phyloP scores from a whole-genome alignment of 768 basidiomycete species.

The Leccinum olivaceopallidum region DNA sequence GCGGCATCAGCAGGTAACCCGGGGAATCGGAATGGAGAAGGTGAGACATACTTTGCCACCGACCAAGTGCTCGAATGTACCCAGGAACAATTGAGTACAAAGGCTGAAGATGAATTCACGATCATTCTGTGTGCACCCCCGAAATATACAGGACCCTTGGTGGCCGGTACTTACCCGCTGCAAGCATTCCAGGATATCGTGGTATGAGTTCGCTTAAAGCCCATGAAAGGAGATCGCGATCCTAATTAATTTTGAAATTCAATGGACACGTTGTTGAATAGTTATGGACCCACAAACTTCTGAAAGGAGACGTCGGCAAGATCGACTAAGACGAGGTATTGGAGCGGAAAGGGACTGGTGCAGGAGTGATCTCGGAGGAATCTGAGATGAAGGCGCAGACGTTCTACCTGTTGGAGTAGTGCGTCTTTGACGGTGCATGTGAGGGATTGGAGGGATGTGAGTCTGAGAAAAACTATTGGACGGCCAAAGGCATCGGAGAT shows the following conservation, averaged over 20 bases:
- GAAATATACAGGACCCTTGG: neutral
- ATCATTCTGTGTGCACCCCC: constrained; percentile 3
- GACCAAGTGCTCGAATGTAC: constrained; percentile 68
- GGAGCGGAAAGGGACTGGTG: constrained; percentile 47
- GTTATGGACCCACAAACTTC: constrained; percentile 47
- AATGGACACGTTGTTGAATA: constrained; percentile 8
- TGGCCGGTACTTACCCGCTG: constrained; percentile 49
- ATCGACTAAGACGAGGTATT: constrained; percentile 70
- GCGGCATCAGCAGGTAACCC: constrained; percentile 4
- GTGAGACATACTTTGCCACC: constrained; percentile 54
- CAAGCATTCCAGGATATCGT: constrained; percentile 74
- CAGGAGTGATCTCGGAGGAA: constrained; percentile 39
- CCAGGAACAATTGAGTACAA: constrained; percentile 77
- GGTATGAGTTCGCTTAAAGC: constrained; percentile 65
- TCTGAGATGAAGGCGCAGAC: constrained; percentile 56
- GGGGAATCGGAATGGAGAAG: constrained; percentile 8
- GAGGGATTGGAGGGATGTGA: constrained; percentile 41
- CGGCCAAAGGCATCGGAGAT: constrained; percentile 62
- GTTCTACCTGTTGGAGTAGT: constrained; percentile 54
- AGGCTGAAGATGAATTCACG: constrained; percentile 43
- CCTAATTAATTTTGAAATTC: constrained; percentile 37
- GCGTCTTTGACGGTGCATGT: constrained; percentile 41
- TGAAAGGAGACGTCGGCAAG: constrained; percentile 55
- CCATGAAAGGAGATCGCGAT: constrained; percentile 64
- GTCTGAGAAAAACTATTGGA: constrained; percentile 59